Conservation (phyloP, 345 rosid genomes). For the Euphorbia peplus region DNA sequence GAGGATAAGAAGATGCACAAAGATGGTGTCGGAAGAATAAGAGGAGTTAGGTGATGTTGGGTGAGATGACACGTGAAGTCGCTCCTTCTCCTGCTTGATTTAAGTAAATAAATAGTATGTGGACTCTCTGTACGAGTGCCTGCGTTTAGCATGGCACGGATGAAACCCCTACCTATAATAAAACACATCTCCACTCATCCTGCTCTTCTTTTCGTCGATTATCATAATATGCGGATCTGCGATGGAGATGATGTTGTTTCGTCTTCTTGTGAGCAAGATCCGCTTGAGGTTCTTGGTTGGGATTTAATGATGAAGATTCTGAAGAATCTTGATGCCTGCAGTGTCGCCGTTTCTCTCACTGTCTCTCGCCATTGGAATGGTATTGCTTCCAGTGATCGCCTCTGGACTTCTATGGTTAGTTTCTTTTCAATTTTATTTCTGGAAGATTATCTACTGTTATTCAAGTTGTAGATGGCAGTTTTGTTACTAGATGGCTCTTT, state of each 20-base stretch:
- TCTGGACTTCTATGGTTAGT: slow-evolving; percentile 51
- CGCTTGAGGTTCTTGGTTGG: slow-evolving; percentile 48
- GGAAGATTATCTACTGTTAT: not conserved
- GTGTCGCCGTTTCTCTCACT: slow-evolving; percentile 54
- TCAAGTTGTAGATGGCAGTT: not conserved
- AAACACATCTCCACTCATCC: not conserved
- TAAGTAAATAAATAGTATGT: too few relatives aligned
- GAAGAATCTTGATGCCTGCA: slow-evolving; percentile 57
- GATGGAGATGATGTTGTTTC: slow-evolving; percentile 10
- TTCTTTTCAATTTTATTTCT: not conserved
- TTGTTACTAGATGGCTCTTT: not conserved
- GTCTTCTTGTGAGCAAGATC: slow-evolving; percentile 27
- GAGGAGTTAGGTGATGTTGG: too few relatives aligned
- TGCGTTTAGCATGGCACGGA: slow-evolving; percentile 3
- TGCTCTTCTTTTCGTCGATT: not conserved
- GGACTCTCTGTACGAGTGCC: too few relatives aligned
- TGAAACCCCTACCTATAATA: not conserved
- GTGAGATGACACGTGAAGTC: too few relatives aligned
- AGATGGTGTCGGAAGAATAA: too few relatives aligned
- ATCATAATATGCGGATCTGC: too few relatives aligned
- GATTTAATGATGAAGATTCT: slow-evolving; percentile 53
- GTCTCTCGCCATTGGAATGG: slow-evolving; percentile 54
- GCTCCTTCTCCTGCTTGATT: too few relatives aligned
- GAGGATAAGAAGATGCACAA: too few relatives aligned
- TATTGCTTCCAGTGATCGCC: slow-evolving; percentile 49